A percentile compares a stretch with the other conserved stretches of the same genome.
phyloP scores from a whole-genome alignment of 2,329 filamentous ascomycete species.

The Fusarium haematococcum region DNA sequence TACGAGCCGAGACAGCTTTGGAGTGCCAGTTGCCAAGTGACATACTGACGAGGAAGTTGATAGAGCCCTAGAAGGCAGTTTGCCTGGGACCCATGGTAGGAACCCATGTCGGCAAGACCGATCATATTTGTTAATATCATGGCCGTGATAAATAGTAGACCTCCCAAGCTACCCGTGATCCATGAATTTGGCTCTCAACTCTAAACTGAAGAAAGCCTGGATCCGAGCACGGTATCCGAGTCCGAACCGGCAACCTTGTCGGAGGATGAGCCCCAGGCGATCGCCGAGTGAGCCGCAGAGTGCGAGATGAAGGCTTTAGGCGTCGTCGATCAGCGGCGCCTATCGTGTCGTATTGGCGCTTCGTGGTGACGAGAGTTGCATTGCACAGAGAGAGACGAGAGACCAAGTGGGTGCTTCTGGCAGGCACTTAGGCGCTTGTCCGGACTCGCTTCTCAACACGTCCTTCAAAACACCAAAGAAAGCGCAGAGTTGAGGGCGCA shows the following conservation, averaged over 20 bases:
- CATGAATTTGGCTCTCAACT: neutral
- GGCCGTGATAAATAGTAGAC: neutral
- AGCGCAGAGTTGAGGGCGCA: constrained; percentile 17
- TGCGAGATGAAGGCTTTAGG: constrained; percentile 6
- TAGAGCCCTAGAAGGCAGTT: neutral
- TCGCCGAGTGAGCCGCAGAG: constrained; percentile 5
- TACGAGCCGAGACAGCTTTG: constrained; percentile 8
- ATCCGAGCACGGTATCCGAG: neutral
- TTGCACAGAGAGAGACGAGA: neutral
- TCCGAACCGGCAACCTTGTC: neutral
- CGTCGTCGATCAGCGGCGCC: constrained; percentile 2
- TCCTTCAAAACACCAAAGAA: neutral
- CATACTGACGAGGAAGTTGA: neutral
- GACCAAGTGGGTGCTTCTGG: neutral
- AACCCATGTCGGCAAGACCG: neutral
- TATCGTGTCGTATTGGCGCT: constrained; percentile 5
- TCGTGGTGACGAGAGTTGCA: neutral
- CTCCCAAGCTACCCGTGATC: neutral
- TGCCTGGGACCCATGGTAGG: neutral
- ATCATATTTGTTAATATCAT: neutral
- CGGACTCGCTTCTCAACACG: neutral
- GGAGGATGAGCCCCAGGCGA: neutral
- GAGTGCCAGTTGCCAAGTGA: neutral
- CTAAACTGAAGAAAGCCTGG: neutral
- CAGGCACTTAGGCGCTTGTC: constrained; percentile 10